Conservation (phyloP, 1,139 yeast genomes). For the Protomyces arabidopsidicola region DNA sequence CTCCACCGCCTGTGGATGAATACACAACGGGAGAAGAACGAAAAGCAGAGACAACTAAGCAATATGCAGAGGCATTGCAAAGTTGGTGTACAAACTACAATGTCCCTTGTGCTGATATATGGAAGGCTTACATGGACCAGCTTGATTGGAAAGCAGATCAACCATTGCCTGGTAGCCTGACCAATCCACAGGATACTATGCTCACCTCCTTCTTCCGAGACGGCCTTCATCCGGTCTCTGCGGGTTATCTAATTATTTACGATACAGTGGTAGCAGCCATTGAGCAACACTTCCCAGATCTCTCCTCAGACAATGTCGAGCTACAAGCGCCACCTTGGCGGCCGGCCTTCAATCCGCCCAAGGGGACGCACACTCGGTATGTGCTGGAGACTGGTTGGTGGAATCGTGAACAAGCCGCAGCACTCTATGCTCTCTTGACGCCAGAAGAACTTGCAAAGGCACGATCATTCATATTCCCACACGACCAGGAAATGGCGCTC, state of each 20-base stretch:
- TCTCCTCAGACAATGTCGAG: background rate
- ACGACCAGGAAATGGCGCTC: constrained; percentile 17
- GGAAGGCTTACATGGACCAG: constrained; percentile 43
- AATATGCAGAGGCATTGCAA: constrained; percentile 51
- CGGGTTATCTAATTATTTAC: constrained; percentile 55
- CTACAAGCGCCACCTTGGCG: constrained; percentile 14
- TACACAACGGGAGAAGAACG: constrained; percentile 36
- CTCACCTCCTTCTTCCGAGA: constrained; percentile 43
- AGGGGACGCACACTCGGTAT: background rate
- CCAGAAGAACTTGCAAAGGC: background rate
- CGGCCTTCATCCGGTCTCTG: constrained; percentile 64
- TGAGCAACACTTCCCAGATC: background rate
- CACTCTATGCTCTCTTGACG: background rate
- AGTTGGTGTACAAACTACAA: constrained; percentile 45
- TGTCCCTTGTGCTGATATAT: constrained; percentile 54
- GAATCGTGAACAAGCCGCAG: background rate
- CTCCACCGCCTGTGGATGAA: constrained; percentile 62
- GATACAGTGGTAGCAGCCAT: constrained; percentile 6
- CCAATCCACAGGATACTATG: background rate
- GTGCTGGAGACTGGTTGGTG: constrained; percentile 6
- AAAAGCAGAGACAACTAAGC: constrained; percentile 43
- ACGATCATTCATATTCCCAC: constrained; percentile 4
- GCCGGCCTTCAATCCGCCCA: constrained; percentile 3
- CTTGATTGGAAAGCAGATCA: constrained; percentile 34
- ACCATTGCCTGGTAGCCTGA: constrained; percentile 27